Evolutionary conservation across 805 yeast species (phyloP).

Genomic region (Millerago galiae): DNA sequence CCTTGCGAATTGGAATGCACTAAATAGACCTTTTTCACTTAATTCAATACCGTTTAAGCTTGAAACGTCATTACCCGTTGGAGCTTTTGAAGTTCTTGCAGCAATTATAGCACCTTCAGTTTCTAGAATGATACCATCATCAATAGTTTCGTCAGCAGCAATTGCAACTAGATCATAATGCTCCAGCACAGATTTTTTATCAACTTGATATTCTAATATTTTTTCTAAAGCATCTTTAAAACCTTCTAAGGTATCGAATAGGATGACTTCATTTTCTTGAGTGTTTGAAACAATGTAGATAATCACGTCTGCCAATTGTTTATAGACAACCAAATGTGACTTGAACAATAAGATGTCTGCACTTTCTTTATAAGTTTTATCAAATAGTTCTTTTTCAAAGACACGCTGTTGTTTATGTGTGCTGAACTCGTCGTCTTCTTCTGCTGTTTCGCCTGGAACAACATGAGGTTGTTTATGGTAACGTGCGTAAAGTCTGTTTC

Average conservation of each 20-base stretch:
- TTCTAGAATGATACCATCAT: conserved; percentile 89
- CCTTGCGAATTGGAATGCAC: conserved; percentile 83
- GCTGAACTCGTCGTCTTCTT: conserved; percentile 23
- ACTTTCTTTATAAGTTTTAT: conserved; percentile 74
- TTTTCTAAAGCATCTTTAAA: conserved; percentile 77
- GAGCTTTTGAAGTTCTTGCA: conserved; percentile 85
- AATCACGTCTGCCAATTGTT: conserved; percentile 71
- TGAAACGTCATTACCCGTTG: conserved; percentile 65
- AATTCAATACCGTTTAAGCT: conserved; percentile 55
- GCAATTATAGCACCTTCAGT: conserved; percentile 84
- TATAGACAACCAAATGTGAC: conserved; percentile 76
- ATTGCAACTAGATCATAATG: conserved; percentile 80
- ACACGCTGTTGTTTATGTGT: conserved; percentile 57
- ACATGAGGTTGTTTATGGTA: conserved; percentile 67
- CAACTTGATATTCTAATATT: conserved; percentile 60
- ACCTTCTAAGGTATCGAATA: conserved; percentile 70
- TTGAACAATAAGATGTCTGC: conserved; percentile 79
- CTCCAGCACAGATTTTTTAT: conserved; percentile 71
- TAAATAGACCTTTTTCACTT: conserved; percentile 69
- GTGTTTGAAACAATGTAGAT: conserved; percentile 66
- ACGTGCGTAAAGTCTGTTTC: conserved; percentile 75
- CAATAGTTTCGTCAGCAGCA: conserved; percentile 87
- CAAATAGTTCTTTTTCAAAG: conserved; percentile 68
- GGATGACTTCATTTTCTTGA: conserved; percentile 79
- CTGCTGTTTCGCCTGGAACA: conserved; percentile 6